Evolutionary conservation across 108 stramenopile species (phyloP), one percentile per base, ranked within the genome.

Genomic region (Cyclostephanos tholiformis): DNA sequence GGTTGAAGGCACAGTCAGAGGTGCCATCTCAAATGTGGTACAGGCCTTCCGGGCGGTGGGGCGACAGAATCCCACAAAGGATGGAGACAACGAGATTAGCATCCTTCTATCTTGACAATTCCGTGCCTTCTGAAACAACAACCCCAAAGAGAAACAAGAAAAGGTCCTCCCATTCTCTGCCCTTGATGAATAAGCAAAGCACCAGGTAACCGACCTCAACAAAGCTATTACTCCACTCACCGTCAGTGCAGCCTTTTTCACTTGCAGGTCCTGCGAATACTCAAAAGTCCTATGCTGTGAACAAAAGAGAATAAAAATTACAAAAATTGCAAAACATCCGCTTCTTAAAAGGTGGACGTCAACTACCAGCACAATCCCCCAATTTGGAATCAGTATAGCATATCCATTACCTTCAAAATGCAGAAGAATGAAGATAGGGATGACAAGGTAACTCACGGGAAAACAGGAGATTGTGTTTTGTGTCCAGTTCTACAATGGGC

Each of bases 401-500:
- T 77, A 0, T n/a, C n/a, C n/a, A n/a, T n/a, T n/a, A n/a, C n/a
- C n/a, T n/a, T n/a, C n/a, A n/a, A n/a, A n/a, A n/a, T 30, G 70
- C 36, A 23, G 65, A 9, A 72, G 70, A 58, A 51, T 5, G 52
- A 68, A n/a, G 53, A 55, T 13, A 39, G 4, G 32, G 14, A 65
- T 1, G 64, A 76, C 50, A 69, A 69, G n/a, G 63, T 77, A 19
- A 71, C 57, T 0, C 76, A 77, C 13, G 41, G 39, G n/a, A 14
- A 7, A 0, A 27, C 71, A 5, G 43, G 22, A 0, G 44, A 71
- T 46, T 25, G 6, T 17, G 12, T 57, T 10, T 16, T 77, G 32
- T 77, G 70, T 63, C 76, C 76, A 12, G 76, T 77, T 14, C 35
- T 25, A n/a, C 46, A 46, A 22, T 43, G 66, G 22, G 48, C 23